A percentile compares a stretch with the other conserved stretches of the same genome.
Conservation (phyloP, 176 grass and related monocot species). For the Lolium multiflorum region DNA sequence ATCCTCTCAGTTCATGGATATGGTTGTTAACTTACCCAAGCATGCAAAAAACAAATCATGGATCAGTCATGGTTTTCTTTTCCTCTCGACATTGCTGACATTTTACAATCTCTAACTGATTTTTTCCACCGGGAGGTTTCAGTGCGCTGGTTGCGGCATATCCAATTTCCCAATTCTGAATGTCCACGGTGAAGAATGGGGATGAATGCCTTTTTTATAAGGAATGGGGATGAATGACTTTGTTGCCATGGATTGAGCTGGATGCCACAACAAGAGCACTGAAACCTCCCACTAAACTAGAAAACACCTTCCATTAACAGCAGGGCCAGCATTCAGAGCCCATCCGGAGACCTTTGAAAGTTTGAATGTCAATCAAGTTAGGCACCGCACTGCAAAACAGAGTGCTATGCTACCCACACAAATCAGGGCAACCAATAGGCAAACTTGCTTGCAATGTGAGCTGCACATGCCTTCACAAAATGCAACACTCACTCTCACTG, state of each 20-base stretch:
- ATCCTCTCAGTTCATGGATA: neutral
- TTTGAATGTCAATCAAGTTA: constrained; percentile 43
- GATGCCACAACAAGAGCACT: constrained; percentile 40
- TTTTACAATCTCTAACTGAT: neutral
- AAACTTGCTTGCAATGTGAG: constrained; percentile 39
- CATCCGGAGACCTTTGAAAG: constrained; percentile 11
- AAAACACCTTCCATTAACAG: neutral
- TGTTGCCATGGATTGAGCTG: constrained; percentile 23
- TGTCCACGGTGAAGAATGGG: constrained; percentile 10
- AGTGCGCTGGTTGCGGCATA: neutral
- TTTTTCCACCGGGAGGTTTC: neutral
- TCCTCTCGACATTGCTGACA: no score
- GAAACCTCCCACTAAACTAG: neutral
- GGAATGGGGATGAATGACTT: neutral
- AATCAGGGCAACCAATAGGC: constrained; percentile 30
- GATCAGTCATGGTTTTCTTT: no score
- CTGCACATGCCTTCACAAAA: constrained; percentile 45
- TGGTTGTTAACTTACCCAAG: neutral
- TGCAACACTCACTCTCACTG: neutral
- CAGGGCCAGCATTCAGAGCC: constrained; percentile 4
- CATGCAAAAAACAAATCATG: neutral
- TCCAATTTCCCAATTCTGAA: neutral
- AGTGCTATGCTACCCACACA: neutral
- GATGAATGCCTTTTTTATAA: no score
- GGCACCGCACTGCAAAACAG: constrained; percentile 34